These are phyloP conservation scores for Xanthoconium separans DNA, from an alignment of 1,284 basidiomycete species.

Conservation along the genomic window DNA sequence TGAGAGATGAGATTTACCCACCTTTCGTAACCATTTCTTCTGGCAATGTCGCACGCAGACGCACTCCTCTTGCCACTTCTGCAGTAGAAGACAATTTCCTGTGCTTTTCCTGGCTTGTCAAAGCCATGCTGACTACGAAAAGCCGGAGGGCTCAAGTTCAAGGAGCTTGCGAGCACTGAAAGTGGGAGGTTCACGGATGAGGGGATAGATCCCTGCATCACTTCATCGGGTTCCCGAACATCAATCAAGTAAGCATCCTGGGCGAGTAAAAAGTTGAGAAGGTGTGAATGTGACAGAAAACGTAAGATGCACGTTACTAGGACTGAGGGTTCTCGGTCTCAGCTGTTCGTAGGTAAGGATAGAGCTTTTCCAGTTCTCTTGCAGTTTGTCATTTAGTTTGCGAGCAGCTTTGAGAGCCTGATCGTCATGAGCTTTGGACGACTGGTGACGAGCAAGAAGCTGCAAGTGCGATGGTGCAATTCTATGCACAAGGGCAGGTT, in stretches of 20 bases:
- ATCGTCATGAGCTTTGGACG: slow-evolving; percentile 25
- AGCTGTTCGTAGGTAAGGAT: slow-evolving; percentile 81
- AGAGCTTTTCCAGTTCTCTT: slow-evolving; percentile 69
- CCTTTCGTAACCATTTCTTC: slow-evolving; percentile 83
- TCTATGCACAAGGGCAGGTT: slow-evolving; percentile 5
- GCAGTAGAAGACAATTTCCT: slow-evolving; percentile 94
- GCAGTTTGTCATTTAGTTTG: slow-evolving; percentile 47
- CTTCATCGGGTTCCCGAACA: slow-evolving; percentile 93
- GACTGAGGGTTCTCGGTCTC: slow-evolving; percentile 79
- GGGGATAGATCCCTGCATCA: slow-evolving; percentile 92
- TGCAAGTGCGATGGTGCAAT: slow-evolving; percentile 9
- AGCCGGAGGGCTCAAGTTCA: slow-evolving; percentile 58
- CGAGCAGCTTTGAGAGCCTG: slow-evolving; percentile 40
- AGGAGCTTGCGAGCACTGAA: slow-evolving; percentile 69
- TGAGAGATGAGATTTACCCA: slow-evolving; percentile 38
- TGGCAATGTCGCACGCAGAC: slow-evolving; percentile 83
- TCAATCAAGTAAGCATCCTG: slow-evolving; percentile 87
- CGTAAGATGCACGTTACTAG: slow-evolving; percentile 60
- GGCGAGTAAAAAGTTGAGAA: background rate
- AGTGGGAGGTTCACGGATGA: slow-evolving; percentile 94
- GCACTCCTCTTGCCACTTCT: slow-evolving; percentile 86
- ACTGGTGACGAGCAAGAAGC: slow-evolving; percentile 20
- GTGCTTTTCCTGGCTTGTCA: slow-evolving; percentile 72
- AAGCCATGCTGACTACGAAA: slow-evolving; percentile 82
- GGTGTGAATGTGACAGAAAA: background rate